Conservation (phyloP, 2,329 filamentous ascomycete species). For the Grosmannia huntii region DNA sequence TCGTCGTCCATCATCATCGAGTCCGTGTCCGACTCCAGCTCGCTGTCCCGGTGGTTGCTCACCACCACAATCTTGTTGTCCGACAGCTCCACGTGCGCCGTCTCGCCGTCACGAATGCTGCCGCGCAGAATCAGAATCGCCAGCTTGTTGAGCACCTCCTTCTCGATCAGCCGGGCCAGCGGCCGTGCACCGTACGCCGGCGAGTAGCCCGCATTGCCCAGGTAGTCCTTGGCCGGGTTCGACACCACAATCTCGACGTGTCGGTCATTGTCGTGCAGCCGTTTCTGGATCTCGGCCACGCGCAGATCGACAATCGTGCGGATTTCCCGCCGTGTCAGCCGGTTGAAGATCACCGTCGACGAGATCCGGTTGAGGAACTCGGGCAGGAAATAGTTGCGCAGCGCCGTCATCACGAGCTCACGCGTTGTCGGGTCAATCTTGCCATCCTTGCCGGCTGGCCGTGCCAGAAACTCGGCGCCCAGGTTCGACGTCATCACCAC, state of each 20-base stretch:
- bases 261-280: slow-evolving; percentile 71
- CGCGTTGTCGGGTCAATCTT: slow-evolving; percentile 73
- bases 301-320: slow-evolving; percentile 91
- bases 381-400: slow-evolving; percentile 93
- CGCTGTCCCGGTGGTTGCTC: slow-evolving; percentile 62
- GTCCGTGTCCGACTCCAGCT: slow-evolving; percentile 40
- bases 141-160: slow-evolving; percentile 87
- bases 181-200: slow-evolving; percentile 91
- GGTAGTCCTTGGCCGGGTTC: slow-evolving; percentile 80
- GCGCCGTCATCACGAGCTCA: slow-evolving; percentile 79
- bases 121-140: slow-evolving; percentile 85
- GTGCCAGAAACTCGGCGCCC: slow-evolving; percentile 83
- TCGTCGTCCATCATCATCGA: slow-evolving; percentile 57
- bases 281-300: slow-evolving; percentile 78
- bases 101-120: slow-evolving; percentile 74
- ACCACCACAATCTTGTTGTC: slow-evolving; percentile 71
- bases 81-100: slow-evolving; percentile 63
- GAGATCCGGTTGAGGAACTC: slow-evolving; percentile 98
- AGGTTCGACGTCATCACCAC: slow-evolving; percentile 99
- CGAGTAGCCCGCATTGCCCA: slow-evolving; percentile 83
- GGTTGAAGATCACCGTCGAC: slow-evolving; percentile 96
- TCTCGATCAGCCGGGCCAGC: slow-evolving; percentile 81
- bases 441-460: slow-evolving; percentile 65
- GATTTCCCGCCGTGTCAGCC: slow-evolving; percentile 79
- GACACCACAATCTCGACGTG: slow-evolving; percentile 77